Percentiles rank a stretch among this genome's conserved stretches.
phyloP scores from a whole-genome alignment of 805 yeast genomes.

The Cyberlindnera japonica region DNA sequence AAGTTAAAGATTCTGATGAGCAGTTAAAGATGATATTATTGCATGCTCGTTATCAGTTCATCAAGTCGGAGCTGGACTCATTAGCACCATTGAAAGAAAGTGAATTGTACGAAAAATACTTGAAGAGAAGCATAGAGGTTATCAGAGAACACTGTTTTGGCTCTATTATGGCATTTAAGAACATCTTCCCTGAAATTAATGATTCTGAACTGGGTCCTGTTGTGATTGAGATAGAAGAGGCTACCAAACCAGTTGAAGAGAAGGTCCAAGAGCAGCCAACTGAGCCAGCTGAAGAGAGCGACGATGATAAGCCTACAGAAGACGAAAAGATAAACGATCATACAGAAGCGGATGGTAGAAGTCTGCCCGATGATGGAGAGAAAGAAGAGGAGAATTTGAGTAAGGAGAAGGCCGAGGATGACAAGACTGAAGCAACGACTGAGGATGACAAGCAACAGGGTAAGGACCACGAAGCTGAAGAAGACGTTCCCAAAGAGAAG shows the following conservation, averaged over 20 bases:
- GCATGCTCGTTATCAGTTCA: conserved; percentile 65
- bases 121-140: conserved; percentile 78
- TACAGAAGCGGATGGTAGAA: too few species aligned
- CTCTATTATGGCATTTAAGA: conserved; percentile 60
- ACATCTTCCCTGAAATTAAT: conserved; percentile 51
- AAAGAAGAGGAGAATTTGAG: conserved; percentile 14
- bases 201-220: conserved; percentile 23
- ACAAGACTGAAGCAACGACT: not conserved
- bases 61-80: conserved; percentile 55
- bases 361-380: too few species aligned
- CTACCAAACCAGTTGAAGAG: not conserved
- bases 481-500: too few species aligned
- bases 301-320: not conserved
- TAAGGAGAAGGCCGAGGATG: conserved; percentile 1
- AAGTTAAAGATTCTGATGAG: conserved; percentile 24
- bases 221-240: conserved; percentile 11
- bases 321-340: not conserved
- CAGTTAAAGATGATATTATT: conserved; percentile 55
- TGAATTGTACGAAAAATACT: conserved; percentile 52
- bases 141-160: conserved; percentile 80
- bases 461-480: too few species aligned
- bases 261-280: not conserved
- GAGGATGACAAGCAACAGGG: not conserved
- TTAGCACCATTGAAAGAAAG: conserved; percentile 52
- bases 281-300: conserved; percentile 2